Base-by-base conservation (phyloP, 169 alveolate species). In the Plasmodium knowlesi region DNA sequence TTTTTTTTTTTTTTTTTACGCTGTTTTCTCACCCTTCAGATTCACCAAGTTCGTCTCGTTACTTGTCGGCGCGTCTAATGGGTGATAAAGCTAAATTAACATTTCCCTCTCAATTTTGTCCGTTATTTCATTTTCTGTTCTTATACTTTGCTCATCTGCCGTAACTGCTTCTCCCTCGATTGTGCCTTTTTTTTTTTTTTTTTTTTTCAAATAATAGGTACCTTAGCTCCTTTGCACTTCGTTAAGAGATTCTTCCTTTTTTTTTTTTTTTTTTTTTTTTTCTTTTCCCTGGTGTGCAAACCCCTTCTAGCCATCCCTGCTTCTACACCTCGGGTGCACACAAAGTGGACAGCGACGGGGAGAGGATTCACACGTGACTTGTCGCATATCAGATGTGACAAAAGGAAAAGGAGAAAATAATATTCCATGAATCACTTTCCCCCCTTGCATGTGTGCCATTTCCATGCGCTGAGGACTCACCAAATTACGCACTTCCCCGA, bases 321-420 rank as follows among this genome's bases (percentile, higher is more conserved):
- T 80, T 43, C 85, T 67, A 67, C 76, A 67, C 37, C n/a, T 16
- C n/a, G 30, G 39, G 37, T 67, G 76, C 76, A 67, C 76, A 67
- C 37, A 67, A 67, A 22, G 37, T 67, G 76, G 76, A 67, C 76
- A 67, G 30, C 37, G 76, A 5, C 3, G 30, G 37, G 14, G 37
- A 67, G 37, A 9, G 76, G 19, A 67, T 67, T 67, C 76, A 67
- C 41, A 14, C 37, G 37, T 2, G 37, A n/a, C 10, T 61, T 0
- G 37, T 46, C 19, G 16, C 1, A 61, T 8, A 19, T 61, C 76
- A 61, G 76, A 25, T 25, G 16, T 61, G 37, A 25, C n/a, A 6
- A 67, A 25, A 25, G n/a, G 76, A 22, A 67, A 8, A 34, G 76
- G 76, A 67, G 37, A 67, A 67, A 67, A 67, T 25, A 67, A 67